Percentiles rank a stretch among this genome's conserved stretches.
Conservation (phyloP, 2,329 filamentous ascomycete species). For the Tolypocladium sp. region DNA sequence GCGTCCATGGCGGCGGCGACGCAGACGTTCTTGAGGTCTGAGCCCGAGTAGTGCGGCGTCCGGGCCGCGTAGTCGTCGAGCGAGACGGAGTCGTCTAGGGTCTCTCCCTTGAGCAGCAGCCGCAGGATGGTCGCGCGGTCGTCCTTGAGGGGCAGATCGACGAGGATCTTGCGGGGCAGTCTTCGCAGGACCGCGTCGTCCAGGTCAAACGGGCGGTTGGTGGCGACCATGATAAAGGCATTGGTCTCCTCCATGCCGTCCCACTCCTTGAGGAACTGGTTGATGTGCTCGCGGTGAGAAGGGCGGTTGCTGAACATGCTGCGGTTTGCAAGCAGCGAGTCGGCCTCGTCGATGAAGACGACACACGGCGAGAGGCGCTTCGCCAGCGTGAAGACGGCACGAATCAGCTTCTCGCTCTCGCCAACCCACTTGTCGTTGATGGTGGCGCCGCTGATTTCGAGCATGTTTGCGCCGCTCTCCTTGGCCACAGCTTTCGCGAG, state of each 20-base stretch:
- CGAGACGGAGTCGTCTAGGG: slow-evolving; percentile 50
- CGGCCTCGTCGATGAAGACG: slow-evolving; percentile 95
- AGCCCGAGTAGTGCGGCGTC: slow-evolving; percentile 73
- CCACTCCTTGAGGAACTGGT: slow-evolving; percentile 95
- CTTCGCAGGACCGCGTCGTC: slow-evolving; percentile 80
- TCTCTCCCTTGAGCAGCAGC: slow-evolving; percentile 63
- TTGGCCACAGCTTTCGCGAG: slow-evolving; percentile 62
- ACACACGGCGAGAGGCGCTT: slow-evolving; percentile 87
- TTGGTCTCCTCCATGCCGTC: slow-evolving; percentile 76
- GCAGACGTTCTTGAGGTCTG: slow-evolving; percentile 74
- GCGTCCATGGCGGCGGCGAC: slow-evolving; percentile 73
- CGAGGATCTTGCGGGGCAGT: slow-evolving; percentile 61
- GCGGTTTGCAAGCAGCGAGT: slow-evolving; percentile 79
- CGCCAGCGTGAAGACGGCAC: slow-evolving; percentile 82
- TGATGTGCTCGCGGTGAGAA: slow-evolving; percentile 81
- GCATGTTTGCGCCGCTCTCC: slow-evolving; percentile 60
- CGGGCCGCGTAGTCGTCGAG: slow-evolving; percentile 53
- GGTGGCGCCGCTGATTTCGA: slow-evolving; percentile 83
- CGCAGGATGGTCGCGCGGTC: slow-evolving; percentile 61
- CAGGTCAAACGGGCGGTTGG: slow-evolving; percentile 89
- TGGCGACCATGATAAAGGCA: slow-evolving; percentile 97
- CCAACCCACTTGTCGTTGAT: slow-evolving; percentile 97
- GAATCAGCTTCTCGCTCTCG: slow-evolving; percentile 92
- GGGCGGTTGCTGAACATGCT: slow-evolving; percentile 55
- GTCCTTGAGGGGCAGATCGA: slow-evolving; percentile 59